Evolutionary conservation across 2,329 filamentous ascomycete genomes (phyloP).

Genomic region (Ilyonectria robusta): DNA sequence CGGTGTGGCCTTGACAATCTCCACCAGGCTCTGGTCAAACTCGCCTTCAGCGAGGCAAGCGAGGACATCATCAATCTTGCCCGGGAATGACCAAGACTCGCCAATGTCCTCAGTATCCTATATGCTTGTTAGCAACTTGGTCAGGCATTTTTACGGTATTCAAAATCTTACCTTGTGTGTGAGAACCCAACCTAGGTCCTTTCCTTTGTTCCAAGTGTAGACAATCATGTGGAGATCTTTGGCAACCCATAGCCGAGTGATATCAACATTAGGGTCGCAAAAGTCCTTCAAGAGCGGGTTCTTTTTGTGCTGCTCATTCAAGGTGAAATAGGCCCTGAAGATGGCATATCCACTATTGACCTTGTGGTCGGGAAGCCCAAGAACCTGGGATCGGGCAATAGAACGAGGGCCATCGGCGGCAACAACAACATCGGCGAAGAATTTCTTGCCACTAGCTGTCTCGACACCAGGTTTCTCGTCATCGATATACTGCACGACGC

Average conservation of each 20-base stretch:
- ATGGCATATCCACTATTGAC: constrained; percentile 18
- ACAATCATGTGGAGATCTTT: neutral
- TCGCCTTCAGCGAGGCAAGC: constrained; percentile 52
- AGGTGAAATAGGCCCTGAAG: neutral
- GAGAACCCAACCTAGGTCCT: constrained; percentile 5
- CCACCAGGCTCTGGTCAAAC: constrained; percentile 59
- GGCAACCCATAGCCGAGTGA: neutral
- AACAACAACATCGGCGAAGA: constrained; percentile 5
- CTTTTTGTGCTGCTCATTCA: constrained; percentile 2
- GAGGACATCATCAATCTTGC: constrained; percentile 55
- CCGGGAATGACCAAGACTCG: constrained; percentile 57
- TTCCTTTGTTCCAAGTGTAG: constrained; percentile 8
- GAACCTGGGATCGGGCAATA: neutral
- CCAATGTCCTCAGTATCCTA: constrained; percentile 57
- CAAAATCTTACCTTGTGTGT: constrained; percentile 5
- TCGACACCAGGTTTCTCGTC: neutral
- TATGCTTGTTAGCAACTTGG: neutral
- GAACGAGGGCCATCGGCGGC: constrained; percentile 10
- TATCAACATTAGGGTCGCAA: neutral
- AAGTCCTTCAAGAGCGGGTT: neutral
- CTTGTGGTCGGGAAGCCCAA: constrained; percentile 8
- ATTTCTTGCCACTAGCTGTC: neutral
- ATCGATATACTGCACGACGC: constrained; percentile 5
- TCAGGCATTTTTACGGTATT: neutral
- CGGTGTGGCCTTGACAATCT: constrained; percentile 51